phyloP scores from a whole-genome alignment of 352 stramenopile genomes.

The Phytophthora sp. region DNA sequence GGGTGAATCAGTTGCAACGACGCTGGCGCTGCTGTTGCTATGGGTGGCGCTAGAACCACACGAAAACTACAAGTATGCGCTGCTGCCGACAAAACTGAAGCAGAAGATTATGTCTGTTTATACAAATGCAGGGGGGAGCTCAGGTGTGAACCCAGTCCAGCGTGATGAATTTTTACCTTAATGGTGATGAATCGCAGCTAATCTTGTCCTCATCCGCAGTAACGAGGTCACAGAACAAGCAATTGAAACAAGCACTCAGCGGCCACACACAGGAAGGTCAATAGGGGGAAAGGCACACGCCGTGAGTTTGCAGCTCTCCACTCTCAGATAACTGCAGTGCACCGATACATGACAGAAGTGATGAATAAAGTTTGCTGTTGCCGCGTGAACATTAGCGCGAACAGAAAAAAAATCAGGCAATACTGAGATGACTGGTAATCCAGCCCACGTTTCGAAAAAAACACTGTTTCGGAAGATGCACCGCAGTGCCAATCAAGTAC shows the following conservation, averaged over 20 bases:
- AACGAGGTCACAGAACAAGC: not conserved
- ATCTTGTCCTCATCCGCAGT: not conserved
- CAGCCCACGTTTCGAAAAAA: not conserved
- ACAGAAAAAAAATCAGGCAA: not conserved
- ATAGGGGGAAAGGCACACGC: not conserved
- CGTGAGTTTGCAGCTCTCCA: not conserved
- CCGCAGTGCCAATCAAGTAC: not conserved
- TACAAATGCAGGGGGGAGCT: constrained; percentile 1
- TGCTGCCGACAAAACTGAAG: not conserved
- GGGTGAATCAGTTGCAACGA: constrained; percentile 1
- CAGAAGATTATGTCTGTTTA: constrained; percentile 9
- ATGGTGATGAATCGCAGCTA: constrained; percentile 7
- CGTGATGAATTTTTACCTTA: constrained; percentile 8
- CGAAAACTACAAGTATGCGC: not conserved
- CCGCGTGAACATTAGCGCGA: not conserved
- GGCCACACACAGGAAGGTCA: too few relatives aligned
- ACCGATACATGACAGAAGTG: not conserved
- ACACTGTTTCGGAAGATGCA: not conserved
- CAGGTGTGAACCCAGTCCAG: not conserved
- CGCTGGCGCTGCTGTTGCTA: not conserved
- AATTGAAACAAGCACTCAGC: not conserved
- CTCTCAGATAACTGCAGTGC: not conserved
- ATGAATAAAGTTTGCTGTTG: not conserved
- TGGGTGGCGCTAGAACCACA: not conserved
- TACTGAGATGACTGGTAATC: not conserved